phyloP scores from a whole-genome alignment of 1,139 yeast species.

The Eremothecium gossypii region DNA sequence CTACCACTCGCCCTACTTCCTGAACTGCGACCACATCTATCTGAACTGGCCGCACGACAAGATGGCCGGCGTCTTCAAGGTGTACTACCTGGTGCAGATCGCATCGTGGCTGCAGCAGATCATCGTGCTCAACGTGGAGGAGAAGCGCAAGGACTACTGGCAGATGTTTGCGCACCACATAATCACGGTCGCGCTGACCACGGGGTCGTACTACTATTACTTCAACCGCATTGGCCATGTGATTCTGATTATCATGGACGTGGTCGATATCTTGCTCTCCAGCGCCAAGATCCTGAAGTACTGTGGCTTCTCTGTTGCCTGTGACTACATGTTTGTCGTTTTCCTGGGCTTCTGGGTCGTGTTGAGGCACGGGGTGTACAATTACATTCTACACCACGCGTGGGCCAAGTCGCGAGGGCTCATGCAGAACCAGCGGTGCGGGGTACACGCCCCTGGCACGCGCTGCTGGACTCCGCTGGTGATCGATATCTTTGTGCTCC shows the following conservation, averaged over 20 bases:
- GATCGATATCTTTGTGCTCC: constrained; percentile 43
- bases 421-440: constrained; percentile 20
- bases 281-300: constrained; percentile 73
- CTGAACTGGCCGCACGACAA: constrained; percentile 68
- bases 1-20: constrained; percentile 48
- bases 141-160: constrained; percentile 66
- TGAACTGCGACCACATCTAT: constrained; percentile 52
- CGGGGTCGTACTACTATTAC: constrained; percentile 67
- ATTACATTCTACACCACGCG: constrained; percentile 52
- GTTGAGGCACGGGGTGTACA: constrained; percentile 67
- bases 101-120: constrained; percentile 79
- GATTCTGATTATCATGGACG: constrained; percentile 72
- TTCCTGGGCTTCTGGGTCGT: constrained; percentile 64
- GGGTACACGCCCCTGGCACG: constrained; percentile 17
- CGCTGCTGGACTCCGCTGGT: constrained; percentile 53
- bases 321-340: constrained; percentile 62
- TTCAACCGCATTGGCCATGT: constrained; percentile 73
- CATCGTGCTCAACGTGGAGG: constrained; percentile 67
- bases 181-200: constrained; percentile 57
- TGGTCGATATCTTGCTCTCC: constrained; percentile 64
- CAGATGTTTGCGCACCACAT: constrained; percentile 90
- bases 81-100: constrained; percentile 61
- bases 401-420: constrained; percentile 25
- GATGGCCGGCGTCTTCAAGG: constrained; percentile 44
- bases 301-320: constrained; percentile 46